These are phyloP conservation scores for Dothideomycetes sp. DNA, from an alignment of 2,329 filamentous ascomycete genomes.

Conservation along the genomic window DNA sequence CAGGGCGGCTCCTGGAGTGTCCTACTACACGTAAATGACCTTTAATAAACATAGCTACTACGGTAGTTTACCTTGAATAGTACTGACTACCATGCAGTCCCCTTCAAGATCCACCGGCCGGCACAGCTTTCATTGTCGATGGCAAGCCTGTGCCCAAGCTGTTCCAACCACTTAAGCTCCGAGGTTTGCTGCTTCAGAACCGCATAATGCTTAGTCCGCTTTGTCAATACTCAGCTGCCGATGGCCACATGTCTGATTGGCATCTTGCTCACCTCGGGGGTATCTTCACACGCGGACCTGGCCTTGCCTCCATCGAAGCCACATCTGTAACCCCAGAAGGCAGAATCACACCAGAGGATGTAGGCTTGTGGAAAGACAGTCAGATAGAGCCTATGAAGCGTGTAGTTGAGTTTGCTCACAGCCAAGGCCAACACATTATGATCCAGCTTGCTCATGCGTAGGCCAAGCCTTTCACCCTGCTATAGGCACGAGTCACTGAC, in stretches of 20 bases:
- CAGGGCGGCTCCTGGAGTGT: conserved; percentile 30
- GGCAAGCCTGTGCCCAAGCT: conserved; percentile 44
- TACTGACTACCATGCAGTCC: too few relatives aligned
- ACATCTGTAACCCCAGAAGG: conserved; percentile 65
- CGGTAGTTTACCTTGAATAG: too few relatives aligned
- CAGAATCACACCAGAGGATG: conserved; percentile 71
- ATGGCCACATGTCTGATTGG: conserved; percentile 68
- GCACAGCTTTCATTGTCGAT: conserved; percentile 35
- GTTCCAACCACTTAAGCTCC: conserved; percentile 46
- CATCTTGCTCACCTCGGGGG: conserved; percentile 75
- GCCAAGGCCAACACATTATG: conserved; percentile 63
- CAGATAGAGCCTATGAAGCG: conserved; percentile 63
- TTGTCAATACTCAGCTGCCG: conserved; percentile 56
- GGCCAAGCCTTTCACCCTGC: too few relatives aligned
- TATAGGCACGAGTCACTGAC: too few relatives aligned
- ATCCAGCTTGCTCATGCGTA: conserved; percentile 76
- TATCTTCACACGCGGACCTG: conserved; percentile 64
- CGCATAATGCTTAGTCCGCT: conserved; percentile 53
- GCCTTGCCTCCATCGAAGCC: conserved; percentile 66
- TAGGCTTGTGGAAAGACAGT: conserved; percentile 72
- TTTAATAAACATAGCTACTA: too few relatives aligned
- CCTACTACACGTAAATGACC: too few relatives aligned
- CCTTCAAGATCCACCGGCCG: conserved; percentile 33
- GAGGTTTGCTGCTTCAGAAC: conserved; percentile 55
- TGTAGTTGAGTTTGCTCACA: conserved; percentile 69